These are phyloP conservation scores for Clavariopsis aquatica DNA, from an alignment of 495 filamentous ascomycete genomes.

Conservation along the genomic window DNA sequence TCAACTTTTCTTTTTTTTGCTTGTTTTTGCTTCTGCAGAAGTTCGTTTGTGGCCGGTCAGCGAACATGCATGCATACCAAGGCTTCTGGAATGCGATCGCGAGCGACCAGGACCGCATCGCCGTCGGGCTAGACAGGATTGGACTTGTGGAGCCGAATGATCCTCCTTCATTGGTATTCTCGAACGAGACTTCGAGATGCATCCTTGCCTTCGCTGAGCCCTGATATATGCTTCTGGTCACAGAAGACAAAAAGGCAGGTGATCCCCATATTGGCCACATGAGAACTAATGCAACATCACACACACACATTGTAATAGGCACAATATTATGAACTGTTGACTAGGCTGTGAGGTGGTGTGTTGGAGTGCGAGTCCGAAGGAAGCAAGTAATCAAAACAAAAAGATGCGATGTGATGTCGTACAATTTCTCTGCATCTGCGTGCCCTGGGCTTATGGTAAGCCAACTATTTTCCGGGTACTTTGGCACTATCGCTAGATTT, in stretches of 20 bases:
- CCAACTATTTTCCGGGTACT: not conserved
- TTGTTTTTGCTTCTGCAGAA: not conserved
- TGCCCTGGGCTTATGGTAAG: not conserved
- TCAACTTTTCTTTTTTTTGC: not conserved
- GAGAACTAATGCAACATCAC: not conserved
- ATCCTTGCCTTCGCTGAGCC: not conserved
- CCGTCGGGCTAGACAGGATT: not conserved
- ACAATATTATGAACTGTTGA: not conserved
- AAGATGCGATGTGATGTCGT: not conserved
- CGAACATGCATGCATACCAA: not conserved
- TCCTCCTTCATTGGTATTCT: not conserved
- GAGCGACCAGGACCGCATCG: not conserved
- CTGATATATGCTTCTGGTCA: not conserved
- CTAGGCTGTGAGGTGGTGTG: not conserved
- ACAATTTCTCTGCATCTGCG: not conserved
- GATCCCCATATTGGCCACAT: not conserved
- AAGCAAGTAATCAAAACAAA: not conserved
- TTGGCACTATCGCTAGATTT: not conserved
- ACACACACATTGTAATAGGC: not conserved
- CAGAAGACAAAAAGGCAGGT: not conserved
- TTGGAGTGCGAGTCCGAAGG: not conserved
- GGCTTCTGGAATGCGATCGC: slow-evolving; percentile 23
- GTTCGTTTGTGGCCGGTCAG: not conserved
- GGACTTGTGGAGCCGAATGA: not conserved
- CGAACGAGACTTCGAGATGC: not conserved